Evolutionary conservation across 164 flowering plant species (phyloP).

Genomic region (Liriodendron chinense): DNA sequence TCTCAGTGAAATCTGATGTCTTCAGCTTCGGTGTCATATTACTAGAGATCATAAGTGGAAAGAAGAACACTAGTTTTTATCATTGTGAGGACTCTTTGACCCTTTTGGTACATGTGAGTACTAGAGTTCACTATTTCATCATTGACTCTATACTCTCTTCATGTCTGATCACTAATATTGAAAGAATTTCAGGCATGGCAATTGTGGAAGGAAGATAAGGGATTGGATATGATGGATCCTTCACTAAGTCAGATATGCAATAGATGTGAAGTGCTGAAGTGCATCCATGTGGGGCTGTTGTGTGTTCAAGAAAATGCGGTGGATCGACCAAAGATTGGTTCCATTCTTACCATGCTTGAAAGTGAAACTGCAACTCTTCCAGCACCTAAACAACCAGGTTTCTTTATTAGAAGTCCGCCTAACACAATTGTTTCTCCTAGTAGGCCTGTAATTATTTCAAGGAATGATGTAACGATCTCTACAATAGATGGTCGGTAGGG

Average conservation of each 20-base stretch:
- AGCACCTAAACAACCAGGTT: slow-evolving; percentile 9
- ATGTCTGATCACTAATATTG: no score
- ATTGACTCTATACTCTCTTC: background rate
- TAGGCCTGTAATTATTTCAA: no score
- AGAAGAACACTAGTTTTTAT: slow-evolving; percentile 6
- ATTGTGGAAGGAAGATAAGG: slow-evolving; percentile 6
- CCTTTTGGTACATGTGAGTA: slow-evolving; percentile 11
- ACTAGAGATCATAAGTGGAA: slow-evolving; percentile 11
- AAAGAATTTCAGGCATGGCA: slow-evolving; percentile 8
- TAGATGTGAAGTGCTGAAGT: background rate
- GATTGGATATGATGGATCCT: background rate
- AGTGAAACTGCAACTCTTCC: background rate
- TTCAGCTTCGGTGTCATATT: slow-evolving; percentile 11
- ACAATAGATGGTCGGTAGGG: no score
- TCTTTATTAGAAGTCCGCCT: background rate
- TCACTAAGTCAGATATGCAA: background rate
- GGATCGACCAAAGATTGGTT: slow-evolving; percentile 6
- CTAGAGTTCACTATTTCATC: background rate
- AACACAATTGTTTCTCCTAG: no score
- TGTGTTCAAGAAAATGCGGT: slow-evolving; percentile 6
- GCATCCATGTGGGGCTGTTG: background rate
- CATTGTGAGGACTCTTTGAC: background rate
- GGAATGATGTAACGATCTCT: no score
- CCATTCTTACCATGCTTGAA: background rate
- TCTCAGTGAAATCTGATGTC: slow-evolving; percentile 11